Percentiles rank a stretch among this genome's conserved stretches.
phyloP scores from a whole-genome alignment of 352 stramenopile genomes.

The Globisporangium uncinulatum region DNA sequence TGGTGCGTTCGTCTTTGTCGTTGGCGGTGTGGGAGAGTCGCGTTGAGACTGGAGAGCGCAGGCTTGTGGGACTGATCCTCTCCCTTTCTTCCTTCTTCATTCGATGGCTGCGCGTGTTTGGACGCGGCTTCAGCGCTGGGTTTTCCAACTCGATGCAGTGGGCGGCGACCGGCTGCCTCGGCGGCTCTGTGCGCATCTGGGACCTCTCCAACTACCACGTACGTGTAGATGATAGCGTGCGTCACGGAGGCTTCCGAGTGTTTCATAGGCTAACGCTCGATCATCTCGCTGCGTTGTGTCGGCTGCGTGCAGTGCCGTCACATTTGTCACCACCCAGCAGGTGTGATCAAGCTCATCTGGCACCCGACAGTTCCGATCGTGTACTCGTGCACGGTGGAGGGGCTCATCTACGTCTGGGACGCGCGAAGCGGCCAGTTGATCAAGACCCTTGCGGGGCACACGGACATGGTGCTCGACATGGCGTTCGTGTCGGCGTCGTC shows the following conservation, averaged over 20 bases:
- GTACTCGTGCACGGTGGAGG: conserved; percentile 86
- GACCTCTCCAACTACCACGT: conserved; percentile 88
- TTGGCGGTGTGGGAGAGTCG: too few relatives aligned
- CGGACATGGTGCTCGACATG: conserved; percentile 92
- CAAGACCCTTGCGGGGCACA: conserved; percentile 78
- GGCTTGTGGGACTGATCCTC: too few relatives aligned
- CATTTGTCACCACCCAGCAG: conserved; percentile 79
- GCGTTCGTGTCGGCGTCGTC: conserved; percentile 52
- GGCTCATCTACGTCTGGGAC: conserved; percentile 89
- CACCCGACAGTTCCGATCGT: conserved; percentile 78
- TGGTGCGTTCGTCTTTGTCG: conserved; percentile 35
- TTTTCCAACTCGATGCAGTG: conserved; percentile 94
- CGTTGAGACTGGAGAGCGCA: too few relatives aligned
- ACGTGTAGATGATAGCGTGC: not conserved
- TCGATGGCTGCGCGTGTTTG: not conserved
- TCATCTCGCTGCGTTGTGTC: not conserved
- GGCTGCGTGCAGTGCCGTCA: conserved; percentile 63
- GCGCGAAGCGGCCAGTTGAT: conserved; percentile 79
- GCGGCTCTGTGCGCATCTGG: conserved; percentile 95
- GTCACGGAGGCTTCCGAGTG: not conserved
- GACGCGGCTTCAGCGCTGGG: conserved; percentile 57
- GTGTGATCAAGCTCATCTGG: conserved; percentile 90
- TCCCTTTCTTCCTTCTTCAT: not conserved
- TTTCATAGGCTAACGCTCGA: not conserved
- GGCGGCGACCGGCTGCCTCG: conserved; percentile 93